phyloP scores from a whole-genome alignment of 129 eudicot genomes.

The Chrysanthemum seticuspe region DNA sequence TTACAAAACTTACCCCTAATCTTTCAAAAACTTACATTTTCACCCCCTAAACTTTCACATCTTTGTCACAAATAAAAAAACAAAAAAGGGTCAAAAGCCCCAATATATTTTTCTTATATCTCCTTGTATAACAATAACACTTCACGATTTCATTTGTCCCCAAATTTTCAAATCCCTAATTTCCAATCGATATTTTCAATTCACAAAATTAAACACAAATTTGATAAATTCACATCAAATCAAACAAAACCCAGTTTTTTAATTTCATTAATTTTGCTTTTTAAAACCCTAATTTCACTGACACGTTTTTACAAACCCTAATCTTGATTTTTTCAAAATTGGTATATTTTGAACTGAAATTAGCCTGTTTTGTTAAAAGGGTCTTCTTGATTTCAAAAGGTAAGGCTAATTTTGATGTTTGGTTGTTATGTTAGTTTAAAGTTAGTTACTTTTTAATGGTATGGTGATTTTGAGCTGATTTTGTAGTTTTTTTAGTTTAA shows the following conservation, averaged over 20 bases:
- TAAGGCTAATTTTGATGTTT: constrained; percentile 28
- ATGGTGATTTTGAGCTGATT: constrained; percentile 18
- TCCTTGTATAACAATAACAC: constrained; percentile 31
- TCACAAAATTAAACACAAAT: constrained; percentile 10
- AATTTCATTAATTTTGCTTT: constrained; percentile 24
- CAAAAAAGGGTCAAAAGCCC: constrained; percentile 55
- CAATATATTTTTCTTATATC: constrained; percentile 38
- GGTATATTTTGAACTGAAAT: constrained; percentile 40
- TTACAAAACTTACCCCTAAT: not conserved
- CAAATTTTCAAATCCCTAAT: constrained; percentile 42
- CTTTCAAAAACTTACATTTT: not conserved
- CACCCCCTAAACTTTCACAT: constrained; percentile 23
- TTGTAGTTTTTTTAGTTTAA: not conserved
- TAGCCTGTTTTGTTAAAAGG: constrained; percentile 20
- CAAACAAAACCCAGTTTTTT: constrained; percentile 9
- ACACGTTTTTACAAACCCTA: constrained; percentile 55
- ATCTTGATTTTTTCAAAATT: constrained; percentile 31
- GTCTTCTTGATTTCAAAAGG: constrained; percentile 41
- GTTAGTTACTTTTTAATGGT: constrained; percentile 16
- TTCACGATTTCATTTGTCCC: constrained; percentile 36
- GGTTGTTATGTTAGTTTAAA: constrained; percentile 12
- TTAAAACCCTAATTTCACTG: constrained; percentile 42
- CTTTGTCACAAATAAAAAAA: constrained; percentile 26
- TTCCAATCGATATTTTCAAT: constrained; percentile 26
- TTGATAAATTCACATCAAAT: constrained; percentile 17